Percentiles rank a stretch among this genome's conserved stretches.
These are phyloP conservation scores for Ajuga chamaepitys DNA, from an alignment of 257 asterid species.

Conservation along the genomic window DNA sequence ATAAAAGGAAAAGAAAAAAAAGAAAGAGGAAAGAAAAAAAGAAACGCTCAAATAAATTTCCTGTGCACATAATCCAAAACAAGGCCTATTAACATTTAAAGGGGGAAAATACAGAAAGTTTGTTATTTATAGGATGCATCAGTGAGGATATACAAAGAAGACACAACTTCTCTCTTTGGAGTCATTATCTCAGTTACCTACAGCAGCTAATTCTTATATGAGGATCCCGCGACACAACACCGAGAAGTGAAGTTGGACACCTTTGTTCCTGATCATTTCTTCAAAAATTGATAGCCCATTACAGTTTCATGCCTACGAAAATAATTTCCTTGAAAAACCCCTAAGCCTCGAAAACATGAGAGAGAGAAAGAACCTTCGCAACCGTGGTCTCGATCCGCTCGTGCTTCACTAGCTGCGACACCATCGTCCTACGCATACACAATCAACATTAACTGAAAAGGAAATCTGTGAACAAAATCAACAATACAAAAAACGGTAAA, in stretches of 20 bases:
- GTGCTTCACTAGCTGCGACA: slow-evolving; percentile 86
- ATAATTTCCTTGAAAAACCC: slow-evolving; percentile 21
- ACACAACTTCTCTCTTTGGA: background rate
- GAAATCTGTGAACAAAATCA: too few relatives aligned
- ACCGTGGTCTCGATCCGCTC: slow-evolving; percentile 92
- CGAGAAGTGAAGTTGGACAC: too few relatives aligned
- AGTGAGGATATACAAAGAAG: background rate
- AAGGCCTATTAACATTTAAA: background rate
- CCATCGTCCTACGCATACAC: slow-evolving; percentile 64
- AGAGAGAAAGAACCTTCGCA: slow-evolving; percentile 65
- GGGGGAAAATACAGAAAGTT: too few relatives aligned
- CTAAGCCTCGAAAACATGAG: background rate
- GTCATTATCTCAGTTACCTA: background rate
- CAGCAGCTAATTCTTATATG: too few relatives aligned
- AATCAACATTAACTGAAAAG: background rate
- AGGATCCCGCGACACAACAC: too few relatives aligned
- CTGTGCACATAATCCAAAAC: background rate
- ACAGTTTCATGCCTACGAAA: too few relatives aligned
- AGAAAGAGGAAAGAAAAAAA: too few relatives aligned
- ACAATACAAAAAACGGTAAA: too few relatives aligned
- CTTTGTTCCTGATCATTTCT: too few relatives aligned
- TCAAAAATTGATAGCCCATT: too few relatives aligned
- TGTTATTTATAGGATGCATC: too few relatives aligned
- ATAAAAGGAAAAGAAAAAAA: too few relatives aligned
- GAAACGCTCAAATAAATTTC: background rate